phyloP scores from a whole-genome alignment of 768 basidiomycete genomes.

The Lactarius tabidus region DNA sequence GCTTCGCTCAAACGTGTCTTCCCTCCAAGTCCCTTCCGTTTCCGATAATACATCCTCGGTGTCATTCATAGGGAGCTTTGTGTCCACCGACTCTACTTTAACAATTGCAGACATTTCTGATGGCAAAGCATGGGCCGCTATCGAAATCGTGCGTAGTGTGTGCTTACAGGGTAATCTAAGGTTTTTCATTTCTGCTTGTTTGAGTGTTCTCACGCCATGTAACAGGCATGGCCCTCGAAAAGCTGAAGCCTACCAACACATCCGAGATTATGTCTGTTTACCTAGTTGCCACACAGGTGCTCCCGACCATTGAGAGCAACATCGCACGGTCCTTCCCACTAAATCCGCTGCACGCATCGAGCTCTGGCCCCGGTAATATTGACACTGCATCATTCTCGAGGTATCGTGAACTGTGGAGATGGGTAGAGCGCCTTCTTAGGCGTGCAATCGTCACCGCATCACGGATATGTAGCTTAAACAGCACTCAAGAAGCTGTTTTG shows the following conservation, averaged over 20 bases:
- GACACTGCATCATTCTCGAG: constrained; percentile 55
- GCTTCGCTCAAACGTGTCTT: constrained; percentile 39
- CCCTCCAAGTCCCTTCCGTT: constrained; percentile 37
- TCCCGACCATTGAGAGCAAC: constrained; percentile 47
- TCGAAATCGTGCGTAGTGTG: constrained; percentile 69
- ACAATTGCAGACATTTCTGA: constrained; percentile 56
- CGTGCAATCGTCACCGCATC: constrained; percentile 69
- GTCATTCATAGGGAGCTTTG: constrained; percentile 49
- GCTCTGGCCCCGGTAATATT: constrained; percentile 35
- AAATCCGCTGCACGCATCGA: constrained; percentile 32
- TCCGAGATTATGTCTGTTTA: constrained; percentile 56
- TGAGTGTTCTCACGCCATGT: constrained; percentile 9
- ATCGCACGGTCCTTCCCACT: constrained; percentile 33
- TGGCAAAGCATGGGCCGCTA: constrained; percentile 66
- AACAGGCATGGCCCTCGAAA: constrained; percentile 75
- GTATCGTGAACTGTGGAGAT: constrained; percentile 82
- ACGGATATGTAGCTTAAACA: constrained; percentile 38
- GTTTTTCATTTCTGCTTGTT: neutral
- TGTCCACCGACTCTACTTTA: constrained; percentile 39
- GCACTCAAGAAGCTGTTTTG: constrained; percentile 41
- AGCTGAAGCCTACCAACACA: constrained; percentile 45
- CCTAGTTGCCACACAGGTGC: constrained; percentile 48
- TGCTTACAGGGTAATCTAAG: constrained; percentile 66
- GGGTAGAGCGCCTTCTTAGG: constrained; percentile 79
- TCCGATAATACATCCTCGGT: constrained; percentile 36